These are phyloP conservation scores for Ceratocystis albifundus DNA, from an alignment of 2,329 filamentous ascomycete species.

Conservation along the genomic window DNA sequence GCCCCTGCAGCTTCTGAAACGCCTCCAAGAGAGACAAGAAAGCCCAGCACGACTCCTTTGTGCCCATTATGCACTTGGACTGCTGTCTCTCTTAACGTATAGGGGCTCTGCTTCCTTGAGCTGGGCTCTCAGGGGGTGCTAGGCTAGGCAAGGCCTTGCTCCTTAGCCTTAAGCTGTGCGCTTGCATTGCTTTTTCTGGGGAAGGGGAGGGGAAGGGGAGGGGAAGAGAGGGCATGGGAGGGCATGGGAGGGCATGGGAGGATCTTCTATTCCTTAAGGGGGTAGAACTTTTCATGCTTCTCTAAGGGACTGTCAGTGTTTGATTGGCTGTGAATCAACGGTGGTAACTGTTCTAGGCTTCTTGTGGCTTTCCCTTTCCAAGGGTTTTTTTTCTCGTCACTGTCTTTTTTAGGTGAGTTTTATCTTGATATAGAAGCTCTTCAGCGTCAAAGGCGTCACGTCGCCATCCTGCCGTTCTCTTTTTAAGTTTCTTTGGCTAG, in stretches of 20 bases:
- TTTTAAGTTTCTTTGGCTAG: not conserved
- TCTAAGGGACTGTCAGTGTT: not conserved
- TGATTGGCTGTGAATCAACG: conserved; percentile 4
- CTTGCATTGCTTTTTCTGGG: conserved; percentile 1
- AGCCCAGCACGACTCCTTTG: not conserved
- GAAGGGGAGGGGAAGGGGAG: not conserved
- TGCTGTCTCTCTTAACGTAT: not conserved
- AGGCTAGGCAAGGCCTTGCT: not conserved
- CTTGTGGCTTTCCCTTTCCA: not conserved
- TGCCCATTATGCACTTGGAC: not conserved
- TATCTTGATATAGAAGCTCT: not conserved
- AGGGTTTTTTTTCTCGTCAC: too few relatives aligned
- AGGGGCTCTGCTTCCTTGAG: not conserved
- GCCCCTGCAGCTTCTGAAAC: conserved; percentile 9
- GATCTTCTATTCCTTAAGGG: not conserved
- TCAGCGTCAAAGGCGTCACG: not conserved
- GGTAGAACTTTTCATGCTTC: not conserved
- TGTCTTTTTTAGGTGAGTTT: not conserved
- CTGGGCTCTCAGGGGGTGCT: not conserved
- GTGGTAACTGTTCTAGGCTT: not conserved
- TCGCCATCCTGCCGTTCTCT: not conserved
- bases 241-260: too few relatives aligned
- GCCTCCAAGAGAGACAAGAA: not conserved
- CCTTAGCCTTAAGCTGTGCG: not conserved
- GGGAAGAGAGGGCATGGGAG: too few relatives aligned